phyloP scores from a whole-genome alignment of 495 filamentous ascomycete species.

The Rusavskia elegans region DNA sequence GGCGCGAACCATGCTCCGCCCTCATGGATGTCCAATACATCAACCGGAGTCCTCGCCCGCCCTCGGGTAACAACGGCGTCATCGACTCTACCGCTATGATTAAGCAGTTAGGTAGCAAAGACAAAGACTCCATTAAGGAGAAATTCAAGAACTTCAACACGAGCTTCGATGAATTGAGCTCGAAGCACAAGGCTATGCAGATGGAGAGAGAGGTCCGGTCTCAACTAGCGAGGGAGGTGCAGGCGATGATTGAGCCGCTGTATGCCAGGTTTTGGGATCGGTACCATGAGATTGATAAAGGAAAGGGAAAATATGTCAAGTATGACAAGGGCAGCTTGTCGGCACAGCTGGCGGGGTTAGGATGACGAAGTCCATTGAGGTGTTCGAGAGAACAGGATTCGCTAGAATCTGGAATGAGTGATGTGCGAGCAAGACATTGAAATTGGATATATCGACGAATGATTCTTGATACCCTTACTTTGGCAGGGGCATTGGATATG shows the following conservation, averaged over 20 bases:
- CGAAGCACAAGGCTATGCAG: slow-evolving; percentile 63
- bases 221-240: slow-evolving; percentile 40
- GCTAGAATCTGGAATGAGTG: background rate
- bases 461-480: too few relatives aligned
- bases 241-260: slow-evolving; percentile 67
- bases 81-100: slow-evolving; percentile 68
- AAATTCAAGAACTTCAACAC: slow-evolving; percentile 89
- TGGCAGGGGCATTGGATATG: too few relatives aligned
- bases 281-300: slow-evolving; percentile 95
- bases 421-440: too few relatives aligned
- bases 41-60: slow-evolving; percentile 48
- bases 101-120: slow-evolving; percentile 68
- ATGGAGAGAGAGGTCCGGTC: slow-evolving; percentile 72
- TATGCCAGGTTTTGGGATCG: slow-evolving; percentile 94
- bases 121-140: slow-evolving; percentile 89
- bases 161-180: slow-evolving; percentile 74
- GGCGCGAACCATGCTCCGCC: slow-evolving; percentile 70
- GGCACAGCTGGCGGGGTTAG: slow-evolving; percentile 28
- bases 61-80: slow-evolving; percentile 43
- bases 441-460: too few relatives aligned
- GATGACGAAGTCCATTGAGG: background rate
- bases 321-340: slow-evolving; percentile 63
- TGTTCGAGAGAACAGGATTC: background rate
- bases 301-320: slow-evolving; percentile 92
- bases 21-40: slow-evolving; percentile 90